These are phyloP conservation scores for Capillidium heterosporum DNA, from an alignment of 371 early-diverging fungal species.

Conservation along the genomic window DNA sequence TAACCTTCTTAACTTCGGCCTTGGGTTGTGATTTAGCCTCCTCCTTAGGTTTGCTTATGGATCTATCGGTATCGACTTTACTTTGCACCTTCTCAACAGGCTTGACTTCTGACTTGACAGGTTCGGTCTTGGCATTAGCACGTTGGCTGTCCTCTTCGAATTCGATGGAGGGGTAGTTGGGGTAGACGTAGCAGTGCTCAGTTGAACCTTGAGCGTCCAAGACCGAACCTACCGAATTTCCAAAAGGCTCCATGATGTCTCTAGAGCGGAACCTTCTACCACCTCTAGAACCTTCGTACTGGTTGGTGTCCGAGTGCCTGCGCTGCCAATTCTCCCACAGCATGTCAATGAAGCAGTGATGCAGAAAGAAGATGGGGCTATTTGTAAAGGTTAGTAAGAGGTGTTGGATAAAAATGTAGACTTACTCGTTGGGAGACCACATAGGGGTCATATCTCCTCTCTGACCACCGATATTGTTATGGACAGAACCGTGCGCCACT, in stretches of 20 bases:
- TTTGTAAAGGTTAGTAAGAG: background rate
- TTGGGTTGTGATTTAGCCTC: too few species aligned
- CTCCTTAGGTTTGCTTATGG: too few species aligned
- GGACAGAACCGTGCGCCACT: slow-evolving; percentile 22
- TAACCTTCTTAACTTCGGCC: too few species aligned
- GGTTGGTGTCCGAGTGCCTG: background rate
- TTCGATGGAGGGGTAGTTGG: background rate
- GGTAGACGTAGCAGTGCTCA: slow-evolving; percentile 1
- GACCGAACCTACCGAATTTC: background rate
- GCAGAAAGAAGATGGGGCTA: slow-evolving; percentile 3
- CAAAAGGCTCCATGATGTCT: background rate
- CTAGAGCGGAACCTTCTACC: background rate
- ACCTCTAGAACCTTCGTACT: background rate
- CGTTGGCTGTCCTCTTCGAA: too few species aligned
- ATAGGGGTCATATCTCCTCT: slow-evolving; percentile 15
- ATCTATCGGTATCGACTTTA: too few species aligned
- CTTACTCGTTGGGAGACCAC: slow-evolving; percentile 26
- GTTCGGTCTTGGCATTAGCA: background rate
- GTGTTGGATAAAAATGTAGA: slow-evolving; percentile 28
- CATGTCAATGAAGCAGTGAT: slow-evolving; percentile 3
- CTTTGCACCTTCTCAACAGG: background rate
- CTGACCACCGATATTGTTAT: slow-evolving; percentile 23
- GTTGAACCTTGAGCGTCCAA: background rate
- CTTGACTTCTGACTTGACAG: background rate
- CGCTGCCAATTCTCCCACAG: slow-evolving; percentile 17